These are phyloP conservation scores for Populus tremula DNA, from an alignment of 345 rosid genomes.

Conservation along the genomic window DNA sequence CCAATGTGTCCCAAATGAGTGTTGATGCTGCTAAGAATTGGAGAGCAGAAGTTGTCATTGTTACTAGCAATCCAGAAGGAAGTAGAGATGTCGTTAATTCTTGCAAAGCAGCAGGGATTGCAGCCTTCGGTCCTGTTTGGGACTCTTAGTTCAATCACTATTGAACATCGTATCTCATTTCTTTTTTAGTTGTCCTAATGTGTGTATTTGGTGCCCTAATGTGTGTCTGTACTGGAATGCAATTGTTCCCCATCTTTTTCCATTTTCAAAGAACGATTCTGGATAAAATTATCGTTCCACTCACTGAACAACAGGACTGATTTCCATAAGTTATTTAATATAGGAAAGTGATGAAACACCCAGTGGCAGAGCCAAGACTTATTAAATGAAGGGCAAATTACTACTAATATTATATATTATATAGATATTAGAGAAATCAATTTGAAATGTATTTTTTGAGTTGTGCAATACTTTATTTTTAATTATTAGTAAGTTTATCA, in stretches of 20 bases:
- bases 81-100: slow-evolving; percentile 72
- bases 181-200: background rate
- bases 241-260: background rate
- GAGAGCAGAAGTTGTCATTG: slow-evolving; percentile 72
- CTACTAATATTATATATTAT: no score
- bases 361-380: no score
- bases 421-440: no score
- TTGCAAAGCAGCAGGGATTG: slow-evolving; percentile 55
- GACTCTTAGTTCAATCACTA: slow-evolving; percentile 46
- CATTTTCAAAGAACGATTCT: no score
- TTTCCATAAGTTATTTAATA: no score
- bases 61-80: slow-evolving; percentile 90
- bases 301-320: no score
- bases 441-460: no score
- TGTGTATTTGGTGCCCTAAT: background rate
- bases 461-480: no score
- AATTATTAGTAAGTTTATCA: no score
- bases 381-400: no score
- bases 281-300: no score
- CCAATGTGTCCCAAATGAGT: slow-evolving; percentile 64
- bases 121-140: slow-evolving; percentile 94
- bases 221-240: background rate
- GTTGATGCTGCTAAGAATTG: slow-evolving; percentile 59
- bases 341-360: no score
- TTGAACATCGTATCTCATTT: background rate